Base-by-base conservation (phyloP, 352 stramenopile species). In the Globisporangium apiculatum region DNA sequence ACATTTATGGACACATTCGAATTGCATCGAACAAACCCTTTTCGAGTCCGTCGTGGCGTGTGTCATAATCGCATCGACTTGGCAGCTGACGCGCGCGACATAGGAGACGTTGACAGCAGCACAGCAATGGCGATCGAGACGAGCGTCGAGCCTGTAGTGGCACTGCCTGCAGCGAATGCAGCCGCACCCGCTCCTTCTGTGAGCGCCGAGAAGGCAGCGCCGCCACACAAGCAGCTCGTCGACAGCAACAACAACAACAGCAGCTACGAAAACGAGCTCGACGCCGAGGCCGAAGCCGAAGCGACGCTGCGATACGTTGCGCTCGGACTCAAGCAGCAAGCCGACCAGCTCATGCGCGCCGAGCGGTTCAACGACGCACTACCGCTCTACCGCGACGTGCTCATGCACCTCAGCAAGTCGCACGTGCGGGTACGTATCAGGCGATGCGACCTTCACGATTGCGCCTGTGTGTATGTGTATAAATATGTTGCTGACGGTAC, bases 381-480 rank as follows among this genome's bases (percentile, higher is more conserved):
- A 48, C 69, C 65, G 12, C 57, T 87, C 46, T 90, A 90, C 59
- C 73, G 75, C 18, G 80, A 87, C 50, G 68, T 89, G 49, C 74
- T 90, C 55, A 80, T 86, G 74, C 74, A 87, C 46, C 65, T 90
- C 31, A 86, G 77, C 51, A 74, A 70, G 57, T 89, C 78, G 2
- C 80, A 89, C 18, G 78, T 87, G 58, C 73, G 77, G 58, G 73
- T 80, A 12, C 11, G 60, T 42, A 31, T 31, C 24, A 31, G 24
- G 24, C 24, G 24, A 31, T 31, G 24, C 24, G 24, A 31, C 24
- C 24, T 31, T 31, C 24, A 3, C 24, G 24, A 31, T 31, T 47
- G 42, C 15, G 12, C 4, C 11, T 17, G 42, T 60, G 5, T 51
- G 48, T 62, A n/a, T 62, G 35, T 60, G 15, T 48, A n/a, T 52